Base-by-base conservation (phyloP, 176 grass and related monocot species). In the Melocanna baccifera region DNA sequence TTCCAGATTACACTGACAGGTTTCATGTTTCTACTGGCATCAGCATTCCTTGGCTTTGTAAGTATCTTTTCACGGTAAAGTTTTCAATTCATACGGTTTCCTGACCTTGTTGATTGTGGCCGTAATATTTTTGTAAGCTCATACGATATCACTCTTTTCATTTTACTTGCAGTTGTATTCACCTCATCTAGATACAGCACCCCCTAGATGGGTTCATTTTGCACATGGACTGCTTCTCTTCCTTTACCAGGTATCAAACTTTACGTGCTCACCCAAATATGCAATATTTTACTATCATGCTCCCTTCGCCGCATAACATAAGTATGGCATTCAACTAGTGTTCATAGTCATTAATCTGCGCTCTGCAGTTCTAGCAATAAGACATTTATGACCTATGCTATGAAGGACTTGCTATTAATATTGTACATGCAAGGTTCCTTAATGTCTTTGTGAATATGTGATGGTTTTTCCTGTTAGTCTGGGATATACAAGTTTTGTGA, bases 151-250 rank as follows among this genome's bases (percentile, higher is more conserved):
- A 59, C 8, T 73, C 6, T 59, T 52, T 82, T 28, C 52, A 59
- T 86, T 86, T 81, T 75, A 10, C 16, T 7, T 7, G 72, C 89
- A 98, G 96, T 41, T 94, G 81, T 95, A 95, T 89, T 98, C 96
- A 72, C 93, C 96, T 40, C 96, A 87, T 63, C 87, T 98, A 16
- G 93, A 98, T 90, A 92, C 91, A 67, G 89, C 96, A 73, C 93
- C 96, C 0, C 96, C 96, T 79, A 98, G 96, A 84, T 98, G 96
- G 96, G 89, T 98, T 62, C 96, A 96, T 80, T 91, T 98, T 86
- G 91, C 91, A 67, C 96, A 98, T 82, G 96, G 96, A 57, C 55
- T 99, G 20, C 93, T 99, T 89, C 93, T 99, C 20, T 96, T 99
- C 83, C 87, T 96, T 84, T 96, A 99, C 83, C 96, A 99, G 93